Base-by-base conservation (phyloP, 1,139 yeast species). In the Debaryomyces nepalensis region DNA sequence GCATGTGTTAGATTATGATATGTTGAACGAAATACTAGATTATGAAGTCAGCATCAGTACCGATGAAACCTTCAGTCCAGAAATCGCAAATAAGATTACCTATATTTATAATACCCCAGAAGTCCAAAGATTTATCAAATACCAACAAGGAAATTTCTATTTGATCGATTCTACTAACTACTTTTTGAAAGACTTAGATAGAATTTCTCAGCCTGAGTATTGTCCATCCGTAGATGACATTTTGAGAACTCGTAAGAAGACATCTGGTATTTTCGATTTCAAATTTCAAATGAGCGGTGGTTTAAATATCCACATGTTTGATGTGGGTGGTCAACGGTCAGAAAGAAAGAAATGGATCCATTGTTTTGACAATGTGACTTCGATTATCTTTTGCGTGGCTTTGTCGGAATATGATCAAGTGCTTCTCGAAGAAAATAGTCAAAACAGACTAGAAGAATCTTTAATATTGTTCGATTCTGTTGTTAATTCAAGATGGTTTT, bases 331-430 rank as follows among this genome's bases (percentile, higher is more conserved):
- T 1, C 97, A 90, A 65, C 72, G 97, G 54, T 83, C 93, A 1
- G 97, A 90, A 66, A 81, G 97, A 41, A 88, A 88, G 58, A 90
- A 90, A 63, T 90, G 97, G 97, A 90, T 90, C 51, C 95, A 90
- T 64, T 90, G 97, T 59, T 90, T 90, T 57, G 96, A 90, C 63
- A 89, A 90, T 55, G 97, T 90, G 24, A 87, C 97, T 0, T 73
- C 87, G 39, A 87, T 90, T 38, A 88, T 90, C 45, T 90, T 89
- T 61, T 89, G 97, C 63, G 96, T 89, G 15, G 91, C 97, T 0
- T 68, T 90, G 40, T 84, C 93, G 2, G 97, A 90, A 61, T 90
- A 90, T 57, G 97, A 90, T 63, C 97, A 89, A 64, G 87, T 82
- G 2, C 66, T 90, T 44, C 64, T 87, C 41, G 97, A 90, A 63